phyloP scores from a whole-genome alignment of 768 basidiomycete genomes.

The Tubosaeta sp. region DNA sequence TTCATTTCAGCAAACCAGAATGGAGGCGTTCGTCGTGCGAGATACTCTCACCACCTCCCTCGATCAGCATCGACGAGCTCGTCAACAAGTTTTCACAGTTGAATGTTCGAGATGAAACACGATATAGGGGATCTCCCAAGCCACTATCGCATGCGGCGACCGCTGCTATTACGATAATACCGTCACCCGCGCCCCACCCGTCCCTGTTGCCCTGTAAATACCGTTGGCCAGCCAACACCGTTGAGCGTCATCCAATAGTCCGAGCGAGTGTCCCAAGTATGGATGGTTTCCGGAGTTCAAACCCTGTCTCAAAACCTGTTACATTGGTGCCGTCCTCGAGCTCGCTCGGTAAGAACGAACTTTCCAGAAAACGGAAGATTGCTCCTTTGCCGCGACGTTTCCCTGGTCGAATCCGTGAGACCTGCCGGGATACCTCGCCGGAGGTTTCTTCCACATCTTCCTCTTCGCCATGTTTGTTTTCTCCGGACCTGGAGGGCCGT shows the following conservation, averaged over 20 bases:
- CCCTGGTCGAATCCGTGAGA: background rate
- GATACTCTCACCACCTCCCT: background rate
- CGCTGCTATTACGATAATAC: constrained; percentile 14
- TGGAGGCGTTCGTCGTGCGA: constrained; percentile 1
- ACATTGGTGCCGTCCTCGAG: constrained; percentile 8
- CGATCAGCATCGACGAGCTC: constrained; percentile 3
- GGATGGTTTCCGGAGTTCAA: constrained; percentile 2
- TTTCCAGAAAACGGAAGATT: constrained; percentile 1
- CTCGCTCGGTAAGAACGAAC: background rate
- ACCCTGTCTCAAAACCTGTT: background rate
- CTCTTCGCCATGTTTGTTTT: constrained; percentile 1
- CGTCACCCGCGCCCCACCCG: constrained; percentile 16
- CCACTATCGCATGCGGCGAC: constrained; percentile 14
- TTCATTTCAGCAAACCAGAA: background rate
- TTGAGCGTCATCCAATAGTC: background rate
- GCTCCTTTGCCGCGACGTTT: constrained; percentile 6
- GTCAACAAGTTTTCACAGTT: constrained; percentile 12
- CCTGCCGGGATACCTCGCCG: background rate
- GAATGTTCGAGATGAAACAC: constrained; percentile 14
- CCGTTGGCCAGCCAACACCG: background rate
- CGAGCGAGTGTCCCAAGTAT: background rate
- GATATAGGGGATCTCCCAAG: too few relatives aligned
- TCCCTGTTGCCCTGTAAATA: constrained; percentile 1
- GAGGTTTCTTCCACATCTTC: constrained; percentile 7
- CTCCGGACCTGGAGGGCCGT: background rate